phyloP scores from a whole-genome alignment of 768 basidiomycete genomes.

The Boletus rex-veris region DNA sequence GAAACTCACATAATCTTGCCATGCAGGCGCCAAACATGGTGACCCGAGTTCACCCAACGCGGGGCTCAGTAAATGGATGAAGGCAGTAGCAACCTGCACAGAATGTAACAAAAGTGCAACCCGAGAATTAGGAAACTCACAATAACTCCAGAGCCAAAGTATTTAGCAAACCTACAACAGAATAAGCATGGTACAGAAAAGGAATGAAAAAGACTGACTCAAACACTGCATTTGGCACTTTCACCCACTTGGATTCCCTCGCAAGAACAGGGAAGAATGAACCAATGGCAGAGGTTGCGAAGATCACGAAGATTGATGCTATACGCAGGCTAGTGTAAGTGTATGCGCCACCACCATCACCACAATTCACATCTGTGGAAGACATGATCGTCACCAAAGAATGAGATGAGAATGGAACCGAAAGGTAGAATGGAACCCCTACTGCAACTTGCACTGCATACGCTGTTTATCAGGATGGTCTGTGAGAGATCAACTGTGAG shows the following conservation, averaged over 20 bases:
- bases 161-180: constrained; percentile 68
- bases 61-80: constrained; percentile 78
- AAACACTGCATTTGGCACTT: constrained; percentile 42
- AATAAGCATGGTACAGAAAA: constrained; percentile 1
- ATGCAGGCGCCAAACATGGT: constrained; percentile 63
- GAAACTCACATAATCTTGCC: constrained; percentile 67
- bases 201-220: constrained; percentile 47
- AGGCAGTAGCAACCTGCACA: constrained; percentile 80
- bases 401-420: neutral
- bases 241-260: constrained; percentile 46
- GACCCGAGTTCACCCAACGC: constrained; percentile 69
- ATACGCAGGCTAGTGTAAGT: constrained; percentile 54
- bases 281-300: constrained; percentile 54
- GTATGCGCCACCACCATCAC: constrained; percentile 50
- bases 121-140: constrained; percentile 39
- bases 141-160: constrained; percentile 88
- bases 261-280: constrained; percentile 72
- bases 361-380: constrained; percentile 36
- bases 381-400: constrained; percentile 19
- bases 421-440: neutral
- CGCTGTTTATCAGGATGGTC: neutral
- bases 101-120: neutral
- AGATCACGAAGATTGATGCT: constrained; percentile 72
- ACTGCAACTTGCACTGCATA: neutral
- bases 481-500: constrained; percentile 24